Percentiles rank a stretch among this genome's conserved stretches.
Conservation (phyloP, 2,329 filamentous ascomycete species). For the Emergomyces africanus region DNA sequence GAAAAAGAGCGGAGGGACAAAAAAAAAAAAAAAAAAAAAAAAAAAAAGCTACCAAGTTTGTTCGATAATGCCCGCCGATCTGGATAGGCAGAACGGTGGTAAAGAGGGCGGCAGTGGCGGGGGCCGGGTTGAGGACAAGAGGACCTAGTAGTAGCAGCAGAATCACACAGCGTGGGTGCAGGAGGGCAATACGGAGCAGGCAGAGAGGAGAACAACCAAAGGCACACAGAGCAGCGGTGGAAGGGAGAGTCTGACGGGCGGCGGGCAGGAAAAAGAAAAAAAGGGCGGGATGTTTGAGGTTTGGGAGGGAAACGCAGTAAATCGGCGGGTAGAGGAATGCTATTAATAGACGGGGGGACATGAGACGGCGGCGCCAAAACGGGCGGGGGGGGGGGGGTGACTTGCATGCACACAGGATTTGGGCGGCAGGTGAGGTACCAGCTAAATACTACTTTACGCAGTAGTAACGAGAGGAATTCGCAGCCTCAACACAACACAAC, state of each 20-base stretch:
- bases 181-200: not conserved
- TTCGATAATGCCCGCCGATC: not conserved
- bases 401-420: not conserved
- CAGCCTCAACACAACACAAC: no score
- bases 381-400: no score
- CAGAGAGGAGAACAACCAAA: not conserved
- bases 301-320: not conserved
- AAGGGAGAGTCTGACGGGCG: not conserved
- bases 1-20: not conserved
- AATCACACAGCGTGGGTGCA: not conserved
- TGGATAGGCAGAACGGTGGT: not conserved
- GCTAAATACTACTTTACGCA: not conserved
- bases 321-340: not conserved
- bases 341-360: not conserved
- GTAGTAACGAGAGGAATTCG: no score
- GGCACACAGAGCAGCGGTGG: not conserved
- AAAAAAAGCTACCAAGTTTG: not conserved
- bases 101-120: not conserved
- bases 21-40: no score
- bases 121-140: not conserved
- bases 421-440: not conserved
- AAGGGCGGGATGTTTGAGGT: slow-evolving; percentile 3
- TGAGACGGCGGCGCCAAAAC: not conserved
- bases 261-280: slow-evolving; percentile 3
- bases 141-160: not conserved